Evolutionary conservation across 352 stramenopile species (phyloP).

Genomic region (Globisporangium okanoganense): DNA sequence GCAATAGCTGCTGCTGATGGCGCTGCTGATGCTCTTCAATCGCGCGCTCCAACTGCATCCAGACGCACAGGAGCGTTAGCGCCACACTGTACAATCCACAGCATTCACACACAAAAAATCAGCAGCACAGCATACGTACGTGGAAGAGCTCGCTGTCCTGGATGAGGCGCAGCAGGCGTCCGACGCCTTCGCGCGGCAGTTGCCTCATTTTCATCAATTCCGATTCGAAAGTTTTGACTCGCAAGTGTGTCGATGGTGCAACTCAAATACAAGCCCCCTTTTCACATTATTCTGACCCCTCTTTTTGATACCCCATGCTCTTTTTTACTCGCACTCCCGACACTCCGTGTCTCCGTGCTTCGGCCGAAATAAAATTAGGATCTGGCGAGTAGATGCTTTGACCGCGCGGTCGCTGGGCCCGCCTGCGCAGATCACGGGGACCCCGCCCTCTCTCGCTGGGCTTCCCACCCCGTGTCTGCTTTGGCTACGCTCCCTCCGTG

Average conservation of each 20-base stretch:
- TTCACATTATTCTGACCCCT: too few species aligned
- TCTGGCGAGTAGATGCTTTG: too few species aligned
- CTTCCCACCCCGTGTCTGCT: too few species aligned
- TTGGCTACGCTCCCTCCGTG: too few species aligned
- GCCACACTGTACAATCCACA: background rate
- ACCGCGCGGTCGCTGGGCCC: too few species aligned
- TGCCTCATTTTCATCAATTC: slow-evolving; percentile 1
- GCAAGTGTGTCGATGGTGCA: background rate
- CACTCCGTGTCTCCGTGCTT: too few species aligned
- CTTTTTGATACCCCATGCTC: too few species aligned
- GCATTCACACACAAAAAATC: background rate
- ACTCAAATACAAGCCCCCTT: background rate
- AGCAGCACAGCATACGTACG: slow-evolving; percentile 15
- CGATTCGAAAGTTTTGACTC: background rate
- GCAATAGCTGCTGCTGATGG: slow-evolving; percentile 11
- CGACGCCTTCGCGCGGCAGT: slow-evolving; percentile 24
- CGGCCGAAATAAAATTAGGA: too few species aligned
- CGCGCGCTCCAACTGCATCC: slow-evolving; percentile 34
- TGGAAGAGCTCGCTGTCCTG: slow-evolving; percentile 40
- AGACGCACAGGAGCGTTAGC: background rate
- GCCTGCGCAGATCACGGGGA: too few species aligned
- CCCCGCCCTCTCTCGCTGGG: too few species aligned
- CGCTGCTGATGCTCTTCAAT: slow-evolving; percentile 19
- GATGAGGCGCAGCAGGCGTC: slow-evolving; percentile 37
- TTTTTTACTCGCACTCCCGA: too few species aligned